Base-by-base conservation (phyloP, 805 yeast genomes). In the Naumovozyma baii region DNA sequence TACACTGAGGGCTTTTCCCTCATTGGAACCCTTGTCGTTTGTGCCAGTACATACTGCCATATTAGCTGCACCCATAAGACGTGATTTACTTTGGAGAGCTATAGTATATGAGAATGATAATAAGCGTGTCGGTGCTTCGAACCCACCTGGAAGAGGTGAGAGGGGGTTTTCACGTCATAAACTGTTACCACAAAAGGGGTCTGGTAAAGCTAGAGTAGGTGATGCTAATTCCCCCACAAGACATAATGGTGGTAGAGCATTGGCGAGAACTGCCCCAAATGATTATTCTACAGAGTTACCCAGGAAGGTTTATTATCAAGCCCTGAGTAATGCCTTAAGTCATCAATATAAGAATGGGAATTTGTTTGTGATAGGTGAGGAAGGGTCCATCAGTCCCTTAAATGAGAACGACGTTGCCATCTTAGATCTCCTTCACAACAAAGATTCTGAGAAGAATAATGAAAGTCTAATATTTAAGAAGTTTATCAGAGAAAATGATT, bases 201-300 rank as follows among this genome's bases (percentile, higher is more conserved):
- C 85, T 13, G 99, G 99, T 65, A 73, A 74, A 45, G 99, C 99
- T 39, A 80, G 99, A 70, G 81, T 77, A 39, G 99, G 99, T 68
- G 96, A 88, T 64, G 87, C 83, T 43, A 90, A 88, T 55, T 85
- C 95, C 18, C 98, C 98, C 37, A 82, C 80, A 34, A 79, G 95
- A 66, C 78, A 76, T 54, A 85, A 83, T 55, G 96, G 95, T 60
- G 87, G 90, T 39, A 72, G 80, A 51, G 96, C 97, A 0, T 76
- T 81, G 53, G 96, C 92, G 13, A 80, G 92, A 58, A 76, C 74
- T 39, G 96, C 96, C 3, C 95, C 95, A 36, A 86, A 83, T 54
- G 95, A 90, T 60, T 78, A 80, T 72, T 72, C 87, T 20, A 81
- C 96, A 2, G 76, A 72, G 9, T 69, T 92, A 50, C 94, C 94